phyloP scores from a whole-genome alignment of 257 asterid species.

The Primulina eburnea region DNA sequence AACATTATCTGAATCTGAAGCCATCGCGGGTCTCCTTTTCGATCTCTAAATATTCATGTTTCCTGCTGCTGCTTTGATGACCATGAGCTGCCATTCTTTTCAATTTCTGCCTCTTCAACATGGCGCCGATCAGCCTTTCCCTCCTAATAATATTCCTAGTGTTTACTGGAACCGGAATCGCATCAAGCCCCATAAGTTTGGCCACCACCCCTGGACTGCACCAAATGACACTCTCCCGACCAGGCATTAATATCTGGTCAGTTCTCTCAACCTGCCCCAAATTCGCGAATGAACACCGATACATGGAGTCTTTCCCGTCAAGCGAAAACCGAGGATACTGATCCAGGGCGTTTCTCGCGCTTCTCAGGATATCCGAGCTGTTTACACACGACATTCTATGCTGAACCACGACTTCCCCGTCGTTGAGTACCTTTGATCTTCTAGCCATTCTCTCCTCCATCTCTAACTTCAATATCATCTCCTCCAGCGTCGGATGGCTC shows the following conservation, averaged over 20 bases:
- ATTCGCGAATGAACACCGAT: slow-evolving; percentile 59
- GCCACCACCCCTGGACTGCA: slow-evolving; percentile 93
- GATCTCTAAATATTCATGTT: background rate
- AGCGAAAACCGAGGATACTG: slow-evolving; percentile 95
- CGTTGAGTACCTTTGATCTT: slow-evolving; percentile 23
- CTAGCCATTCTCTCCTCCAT: slow-evolving; percentile 60
- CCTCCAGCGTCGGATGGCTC: slow-evolving; percentile 67
- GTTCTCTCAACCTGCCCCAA: slow-evolving; percentile 26
- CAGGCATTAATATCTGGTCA: slow-evolving; percentile 27
- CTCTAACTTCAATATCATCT: slow-evolving; percentile 74
- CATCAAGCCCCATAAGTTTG: slow-evolving; percentile 88
- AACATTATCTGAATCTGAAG: background rate
- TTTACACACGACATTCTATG: slow-evolving; percentile 90
- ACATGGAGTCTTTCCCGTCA: slow-evolving; percentile 86
- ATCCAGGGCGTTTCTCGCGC: slow-evolving; percentile 72
- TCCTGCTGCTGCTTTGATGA: too few species aligned
- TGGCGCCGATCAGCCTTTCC: slow-evolving; percentile 30
- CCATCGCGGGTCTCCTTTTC: background rate
- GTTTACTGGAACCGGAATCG: slow-evolving; percentile 64
- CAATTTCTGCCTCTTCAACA: background rate
- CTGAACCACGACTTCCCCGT: slow-evolving; percentile 28
- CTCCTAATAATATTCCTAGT: slow-evolving; percentile 33
- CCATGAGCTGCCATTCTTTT: background rate
- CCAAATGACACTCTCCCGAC: slow-evolving; percentile 84
- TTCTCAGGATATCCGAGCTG: slow-evolving; percentile 74